These are phyloP conservation scores for Penicillium sp. DNA, from an alignment of 2,329 filamentous ascomycete genomes.

Conservation along the genomic window DNA sequence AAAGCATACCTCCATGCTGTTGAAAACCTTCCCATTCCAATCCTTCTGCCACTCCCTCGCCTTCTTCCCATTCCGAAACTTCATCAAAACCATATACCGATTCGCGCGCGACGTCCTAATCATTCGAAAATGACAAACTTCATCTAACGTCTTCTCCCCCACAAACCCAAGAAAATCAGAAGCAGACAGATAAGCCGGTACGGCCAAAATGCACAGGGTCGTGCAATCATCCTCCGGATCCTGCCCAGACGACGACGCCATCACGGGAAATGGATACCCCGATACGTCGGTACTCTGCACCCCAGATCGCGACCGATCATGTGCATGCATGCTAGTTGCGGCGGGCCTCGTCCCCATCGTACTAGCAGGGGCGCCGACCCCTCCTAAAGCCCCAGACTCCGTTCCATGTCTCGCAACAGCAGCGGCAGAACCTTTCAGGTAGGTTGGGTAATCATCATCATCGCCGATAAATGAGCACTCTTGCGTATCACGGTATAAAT, in stretches of 20 bases:
- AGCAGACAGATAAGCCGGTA: constrained; percentile 90
- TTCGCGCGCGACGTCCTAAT: constrained; percentile 87
- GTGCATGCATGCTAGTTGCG: neutral
- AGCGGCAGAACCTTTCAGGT: constrained; percentile 43
- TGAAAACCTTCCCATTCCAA: constrained; percentile 93
- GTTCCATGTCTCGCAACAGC: constrained; percentile 29
- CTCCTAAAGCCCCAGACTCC: neutral
- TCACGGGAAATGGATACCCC: constrained; percentile 23
- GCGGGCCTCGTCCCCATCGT: neutral
- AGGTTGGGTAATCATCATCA: constrained; percentile 51
- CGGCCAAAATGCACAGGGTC: constrained; percentile 89
- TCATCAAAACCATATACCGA: constrained; percentile 93
- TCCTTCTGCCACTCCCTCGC: constrained; percentile 80
- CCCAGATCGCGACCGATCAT: neutral
- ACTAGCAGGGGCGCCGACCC: neutral
- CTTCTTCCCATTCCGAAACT: constrained; percentile 76
- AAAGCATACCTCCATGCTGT: constrained; percentile 76
- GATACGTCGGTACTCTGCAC: constrained; percentile 4
- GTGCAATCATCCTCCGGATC: constrained; percentile 67
- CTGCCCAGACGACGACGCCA: constrained; percentile 13
- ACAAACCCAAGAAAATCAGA: constrained; percentile 91
- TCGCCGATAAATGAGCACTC: constrained; percentile 66
- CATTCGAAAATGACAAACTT: constrained; percentile 93
- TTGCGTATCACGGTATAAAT: constrained; percentile 85
- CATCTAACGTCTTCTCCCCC: constrained; percentile 80